Evolutionary conservation across 106 monocot genomes (phyloP), one percentile per base, ranked within the genome.

Genomic region (Dendrobium chrysotoxum): DNA sequence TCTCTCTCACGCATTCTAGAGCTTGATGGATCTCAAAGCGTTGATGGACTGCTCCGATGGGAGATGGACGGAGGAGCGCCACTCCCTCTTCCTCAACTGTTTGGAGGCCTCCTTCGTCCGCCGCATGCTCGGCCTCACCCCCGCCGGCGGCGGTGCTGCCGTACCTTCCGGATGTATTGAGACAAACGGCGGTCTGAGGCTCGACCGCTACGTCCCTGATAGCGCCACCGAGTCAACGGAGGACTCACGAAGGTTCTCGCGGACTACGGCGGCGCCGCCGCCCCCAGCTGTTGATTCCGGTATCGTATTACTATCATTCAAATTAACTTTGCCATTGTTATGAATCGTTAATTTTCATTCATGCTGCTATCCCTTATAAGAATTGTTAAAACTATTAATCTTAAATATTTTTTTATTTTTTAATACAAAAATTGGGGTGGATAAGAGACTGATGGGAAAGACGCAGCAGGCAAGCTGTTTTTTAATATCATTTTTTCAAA

Each of bases 141-240:
- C 10, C 79, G 1, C 0, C 79, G 17, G 28, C 30, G 13, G 26
- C 10, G 13, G 2, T 15, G 77, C 15, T 5, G 74, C 30, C 50
- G 25, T 11, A 30, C 13, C 31, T 26, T 4, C 0, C 58, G 35
- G 28, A 28, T 8, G n/a, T 23, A 20, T 4, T 0, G 23, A 5
- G 20, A 5, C n/a, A 11, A 8, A 61, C 20, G 2, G 47, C n/a
- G 8, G 26, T 4, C 0, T 4, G 80, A 55, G 53, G 53, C 25
- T 26, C 35, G 5, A 16, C 20, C 35, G 23, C 75, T 35, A 11
- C 1, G 15, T 25, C 40, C 70, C 84, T 67, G 84, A 84, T 17
- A 84, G 76, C 76, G 80, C 35, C 70, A 84, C 80, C 18, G 84
- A 84, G 67, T 84, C 84, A 0, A 84, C 64, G 21, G 38, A 26